phyloP scores from a whole-genome alignment of 2,329 filamentous ascomycete genomes.

The Fusarium scirpi region DNA sequence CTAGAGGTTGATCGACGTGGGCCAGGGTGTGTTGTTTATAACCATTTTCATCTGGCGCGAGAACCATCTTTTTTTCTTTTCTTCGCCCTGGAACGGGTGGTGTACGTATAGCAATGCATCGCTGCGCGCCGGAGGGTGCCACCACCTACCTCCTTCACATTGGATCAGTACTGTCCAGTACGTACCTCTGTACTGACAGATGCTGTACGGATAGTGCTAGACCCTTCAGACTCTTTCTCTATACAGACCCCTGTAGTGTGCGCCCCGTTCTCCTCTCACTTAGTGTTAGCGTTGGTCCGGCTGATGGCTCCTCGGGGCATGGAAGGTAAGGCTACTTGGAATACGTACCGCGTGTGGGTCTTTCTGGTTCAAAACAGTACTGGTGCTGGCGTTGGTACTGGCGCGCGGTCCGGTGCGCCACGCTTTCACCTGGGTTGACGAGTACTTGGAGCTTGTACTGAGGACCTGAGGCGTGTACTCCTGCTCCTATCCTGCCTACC shows the following conservation, averaged over 20 bases:
- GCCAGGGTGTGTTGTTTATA: slow-evolving; percentile 41
- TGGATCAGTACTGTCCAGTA: neutral
- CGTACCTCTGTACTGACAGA: slow-evolving; percentile 4
- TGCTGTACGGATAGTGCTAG: neutral
- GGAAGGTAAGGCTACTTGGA: slow-evolving; percentile 13
- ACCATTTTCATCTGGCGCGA: slow-evolving; percentile 34
- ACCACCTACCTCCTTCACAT: neutral
- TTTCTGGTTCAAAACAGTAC: slow-evolving; percentile 1
- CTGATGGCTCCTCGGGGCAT: slow-evolving; percentile 10
- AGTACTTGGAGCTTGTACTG: slow-evolving; percentile 34
- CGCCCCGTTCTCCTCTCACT: slow-evolving; percentile 2
- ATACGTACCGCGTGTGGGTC: slow-evolving; percentile 19
- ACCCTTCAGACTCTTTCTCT: slow-evolving; percentile 22
- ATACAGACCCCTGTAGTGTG: slow-evolving; percentile 11
- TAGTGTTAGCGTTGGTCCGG: slow-evolving; percentile 24
- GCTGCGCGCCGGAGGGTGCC: neutral
- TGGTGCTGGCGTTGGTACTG: slow-evolving; percentile 11
- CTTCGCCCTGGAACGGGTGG: slow-evolving; percentile 15
- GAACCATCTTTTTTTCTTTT: slow-evolving; percentile 26
- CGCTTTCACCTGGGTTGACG: slow-evolving; percentile 21
- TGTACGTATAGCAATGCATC: slow-evolving; percentile 14
- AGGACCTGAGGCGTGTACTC: slow-evolving; percentile 29
- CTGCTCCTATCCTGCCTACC: neutral
- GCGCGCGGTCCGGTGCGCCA: slow-evolving; percentile 41
- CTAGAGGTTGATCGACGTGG: slow-evolving; percentile 43